A percentile compares a stretch with the other conserved stretches of the same genome.
Conservation (phyloP, 2,329 filamentous ascomycete species). For the Cadophora luteo-olivacea region DNA sequence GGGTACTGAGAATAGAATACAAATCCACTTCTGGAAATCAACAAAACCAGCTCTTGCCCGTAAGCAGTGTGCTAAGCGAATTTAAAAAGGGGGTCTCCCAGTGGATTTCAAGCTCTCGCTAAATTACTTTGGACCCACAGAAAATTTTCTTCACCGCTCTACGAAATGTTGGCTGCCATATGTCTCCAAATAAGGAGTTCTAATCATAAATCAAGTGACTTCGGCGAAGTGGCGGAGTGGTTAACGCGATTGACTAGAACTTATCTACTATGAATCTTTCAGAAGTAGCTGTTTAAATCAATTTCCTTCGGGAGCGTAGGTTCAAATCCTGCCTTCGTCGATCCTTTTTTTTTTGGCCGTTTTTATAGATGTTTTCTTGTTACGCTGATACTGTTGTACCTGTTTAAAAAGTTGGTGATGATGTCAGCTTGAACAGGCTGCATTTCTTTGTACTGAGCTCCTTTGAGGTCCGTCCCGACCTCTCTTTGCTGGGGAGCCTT, state of each 20-base stretch:
- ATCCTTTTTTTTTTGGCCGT: neutral
- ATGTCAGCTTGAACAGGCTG: too few relatives aligned
- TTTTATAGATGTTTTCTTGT: too few relatives aligned
- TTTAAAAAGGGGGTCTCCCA: neutral
- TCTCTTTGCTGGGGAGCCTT: too few relatives aligned
- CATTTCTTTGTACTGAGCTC: too few relatives aligned
- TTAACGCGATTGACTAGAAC: constrained; percentile 22
- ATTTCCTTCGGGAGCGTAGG: constrained; percentile 23
- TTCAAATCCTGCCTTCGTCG: constrained; percentile 20
- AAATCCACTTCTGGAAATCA: neutral
- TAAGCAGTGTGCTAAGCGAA: neutral
- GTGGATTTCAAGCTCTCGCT: neutral
- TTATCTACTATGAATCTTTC: neutral
- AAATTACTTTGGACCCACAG: neutral
- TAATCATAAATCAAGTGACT: neutral
- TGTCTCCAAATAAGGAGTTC: neutral
- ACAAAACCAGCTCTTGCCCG: neutral
- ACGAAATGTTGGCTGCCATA: neutral
- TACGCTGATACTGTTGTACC: too few relatives aligned
- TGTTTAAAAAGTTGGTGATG: too few relatives aligned
- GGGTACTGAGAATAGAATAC: neutral
- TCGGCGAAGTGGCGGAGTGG: constrained; percentile 21
- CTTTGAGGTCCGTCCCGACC: too few relatives aligned
- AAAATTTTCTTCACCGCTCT: constrained; percentile 4
- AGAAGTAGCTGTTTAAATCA: constrained; percentile 2